Evolutionary conservation across 495 filamentous ascomycete species (phyloP).

Genomic region (Elaphomyces granulatus): DNA sequence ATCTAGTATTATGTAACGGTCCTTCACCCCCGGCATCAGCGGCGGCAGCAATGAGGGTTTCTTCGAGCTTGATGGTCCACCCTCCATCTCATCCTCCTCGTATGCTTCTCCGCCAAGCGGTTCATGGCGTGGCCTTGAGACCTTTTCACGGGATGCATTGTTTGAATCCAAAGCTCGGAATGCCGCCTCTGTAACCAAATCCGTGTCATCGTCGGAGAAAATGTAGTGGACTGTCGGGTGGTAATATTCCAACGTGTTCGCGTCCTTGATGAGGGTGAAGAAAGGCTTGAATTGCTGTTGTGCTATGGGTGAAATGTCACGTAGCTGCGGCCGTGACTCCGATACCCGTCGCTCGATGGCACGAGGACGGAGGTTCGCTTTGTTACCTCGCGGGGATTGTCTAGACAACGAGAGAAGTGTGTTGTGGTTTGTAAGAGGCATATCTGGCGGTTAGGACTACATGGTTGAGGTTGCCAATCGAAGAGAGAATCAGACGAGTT

Average conservation of each 20-base stretch:
- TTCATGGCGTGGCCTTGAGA: background rate
- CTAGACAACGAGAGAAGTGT: constrained; percentile 13
- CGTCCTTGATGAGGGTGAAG: constrained; percentile 40
- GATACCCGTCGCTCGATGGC: constrained; percentile 11
- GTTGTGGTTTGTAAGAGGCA: constrained; percentile 25
- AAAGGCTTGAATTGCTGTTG: constrained; percentile 30
- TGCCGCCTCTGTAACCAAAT: constrained; percentile 44
- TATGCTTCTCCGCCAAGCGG: background rate
- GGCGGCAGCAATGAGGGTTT: constrained; percentile 25
- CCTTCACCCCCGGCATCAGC: constrained; percentile 25
- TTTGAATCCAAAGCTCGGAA: constrained; percentile 28
- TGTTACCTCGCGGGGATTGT: constrained; percentile 12
- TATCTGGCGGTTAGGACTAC: constrained; percentile 21
- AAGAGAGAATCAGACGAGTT: constrained; percentile 5
- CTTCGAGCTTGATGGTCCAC: constrained; percentile 1
- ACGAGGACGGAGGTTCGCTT: constrained; percentile 10
- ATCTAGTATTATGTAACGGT: constrained; percentile 32
- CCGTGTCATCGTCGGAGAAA: constrained; percentile 62
- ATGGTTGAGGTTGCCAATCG: constrained; percentile 11
- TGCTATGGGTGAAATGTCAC: constrained; percentile 3
- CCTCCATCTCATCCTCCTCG: background rate
- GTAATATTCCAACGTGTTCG: constrained; percentile 38
- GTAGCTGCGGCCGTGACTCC: background rate
- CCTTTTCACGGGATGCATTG: constrained; percentile 7
- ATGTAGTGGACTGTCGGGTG: constrained; percentile 81